Evolutionary conservation across 768 basidiomycete species (phyloP).

Genomic region (Naganishia randhawae): DNA sequence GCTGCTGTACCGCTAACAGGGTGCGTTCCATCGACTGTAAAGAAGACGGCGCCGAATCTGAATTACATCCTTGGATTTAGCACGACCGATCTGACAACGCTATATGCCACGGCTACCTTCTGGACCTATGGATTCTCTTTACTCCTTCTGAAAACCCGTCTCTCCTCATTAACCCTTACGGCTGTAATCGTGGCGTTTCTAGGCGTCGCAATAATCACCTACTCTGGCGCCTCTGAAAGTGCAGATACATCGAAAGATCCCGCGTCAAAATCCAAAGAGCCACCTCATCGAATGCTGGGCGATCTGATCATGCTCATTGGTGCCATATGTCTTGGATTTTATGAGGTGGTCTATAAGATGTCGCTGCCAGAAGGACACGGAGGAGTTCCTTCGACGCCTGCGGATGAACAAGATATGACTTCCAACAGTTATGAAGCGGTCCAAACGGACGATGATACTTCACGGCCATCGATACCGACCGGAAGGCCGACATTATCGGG

Average conservation of each 20-base stretch:
- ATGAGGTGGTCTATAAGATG: conserved; percentile 50
- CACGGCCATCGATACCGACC: not conserved
- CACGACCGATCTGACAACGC: conserved; percentile 72
- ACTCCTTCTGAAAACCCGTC: conserved; percentile 50
- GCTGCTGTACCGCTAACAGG: conserved; percentile 24
- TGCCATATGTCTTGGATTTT: conserved; percentile 46
- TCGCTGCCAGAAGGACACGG: conserved; percentile 46
- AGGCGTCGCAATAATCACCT: conserved; percentile 76
- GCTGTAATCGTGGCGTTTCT: conserved; percentile 75
- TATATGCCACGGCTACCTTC: conserved; percentile 87
- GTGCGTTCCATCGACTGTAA: conserved; percentile 26
- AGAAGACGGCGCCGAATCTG: no score
- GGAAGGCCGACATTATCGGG: not conserved
- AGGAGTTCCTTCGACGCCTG: conserved; percentile 23
- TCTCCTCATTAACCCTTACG: conserved; percentile 68
- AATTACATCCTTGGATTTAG: conserved; percentile 50
- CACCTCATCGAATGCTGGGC: conserved; percentile 38
- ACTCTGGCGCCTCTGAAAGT: conserved; percentile 55
- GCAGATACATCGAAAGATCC: conserved; percentile 43
- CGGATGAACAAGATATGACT: not conserved
- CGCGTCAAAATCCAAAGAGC: conserved; percentile 8
- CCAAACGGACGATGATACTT: not conserved
- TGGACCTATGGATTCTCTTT: conserved; percentile 86
- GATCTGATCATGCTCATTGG: conserved; percentile 48
- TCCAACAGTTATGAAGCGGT: conserved; percentile 20